Conservation (phyloP, 129 eudicot genomes). For the Ambrosia artemisiifolia region DNA sequence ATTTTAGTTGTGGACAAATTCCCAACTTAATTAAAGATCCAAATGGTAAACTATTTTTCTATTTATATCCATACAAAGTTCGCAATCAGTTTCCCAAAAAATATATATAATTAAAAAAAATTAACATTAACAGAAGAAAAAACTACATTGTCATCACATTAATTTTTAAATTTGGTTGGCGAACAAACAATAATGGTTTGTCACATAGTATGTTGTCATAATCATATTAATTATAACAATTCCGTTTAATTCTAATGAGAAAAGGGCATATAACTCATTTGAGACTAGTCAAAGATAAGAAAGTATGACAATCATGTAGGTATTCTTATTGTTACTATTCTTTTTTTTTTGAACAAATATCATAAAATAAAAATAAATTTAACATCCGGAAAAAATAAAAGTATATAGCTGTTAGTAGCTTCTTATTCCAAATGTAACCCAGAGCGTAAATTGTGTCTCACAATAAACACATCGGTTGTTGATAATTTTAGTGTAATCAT, state of each 20-base stretch:
- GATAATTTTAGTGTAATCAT: too few species aligned
- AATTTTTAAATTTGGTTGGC: neutral
- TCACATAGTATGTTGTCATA: neutral
- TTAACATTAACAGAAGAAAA: neutral
- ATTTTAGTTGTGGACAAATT: conserved; percentile 9
- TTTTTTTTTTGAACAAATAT: too few species aligned
- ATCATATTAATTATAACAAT: neutral
- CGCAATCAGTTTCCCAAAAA: neutral
- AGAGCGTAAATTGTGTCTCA: too few species aligned
- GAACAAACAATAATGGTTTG: neutral
- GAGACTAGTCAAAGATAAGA: neutral
- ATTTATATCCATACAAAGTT: neutral
- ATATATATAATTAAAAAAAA: neutral
- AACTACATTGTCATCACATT: neutral
- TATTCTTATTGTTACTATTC: neutral
- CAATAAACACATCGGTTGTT: too few species aligned
- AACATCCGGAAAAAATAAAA: too few species aligned
- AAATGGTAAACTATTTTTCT: neutral
- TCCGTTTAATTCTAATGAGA: neutral
- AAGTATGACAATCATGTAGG: neutral
- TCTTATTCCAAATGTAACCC: too few species aligned
- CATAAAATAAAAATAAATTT: too few species aligned
- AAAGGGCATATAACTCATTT: too few species aligned
- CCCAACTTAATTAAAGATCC: neutral
- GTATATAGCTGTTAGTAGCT: too few species aligned